These are phyloP conservation scores for Alnus glutinosa DNA, from an alignment of 306 rosid genomes.

Conservation along the genomic window DNA sequence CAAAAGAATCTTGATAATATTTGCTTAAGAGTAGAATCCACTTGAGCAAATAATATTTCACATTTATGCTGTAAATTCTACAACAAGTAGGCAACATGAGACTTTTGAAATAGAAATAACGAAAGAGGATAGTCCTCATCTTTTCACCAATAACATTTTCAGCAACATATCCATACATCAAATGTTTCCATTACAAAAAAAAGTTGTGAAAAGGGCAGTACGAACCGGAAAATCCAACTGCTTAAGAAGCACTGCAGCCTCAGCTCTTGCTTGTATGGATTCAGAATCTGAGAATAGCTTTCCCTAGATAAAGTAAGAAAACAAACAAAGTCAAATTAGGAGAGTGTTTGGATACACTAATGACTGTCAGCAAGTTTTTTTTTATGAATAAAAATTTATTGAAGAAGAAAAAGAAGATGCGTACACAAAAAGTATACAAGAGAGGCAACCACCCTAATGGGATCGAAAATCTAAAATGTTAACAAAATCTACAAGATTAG, in stretches of 20 bases:
- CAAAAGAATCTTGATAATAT: not conserved
- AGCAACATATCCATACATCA: not conserved
- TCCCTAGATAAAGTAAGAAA: conserved; percentile 52
- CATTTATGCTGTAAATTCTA: not conserved
- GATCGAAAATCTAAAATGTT: no score
- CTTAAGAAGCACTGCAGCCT: conserved; percentile 94
- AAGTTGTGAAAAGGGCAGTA: conserved; percentile 16
- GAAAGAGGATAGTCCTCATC: not conserved
- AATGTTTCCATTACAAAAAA: not conserved
- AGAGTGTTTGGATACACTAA: conserved; percentile 12
- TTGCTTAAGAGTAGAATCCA: not conserved
- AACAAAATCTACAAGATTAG: no score
- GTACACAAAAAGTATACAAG: no score
- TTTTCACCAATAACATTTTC: conserved; percentile 2
- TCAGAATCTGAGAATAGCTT: conserved; percentile 91
- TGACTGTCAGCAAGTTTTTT: not conserved
- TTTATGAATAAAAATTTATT: no score
- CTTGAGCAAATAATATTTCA: not conserved
- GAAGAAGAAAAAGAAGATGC: no score
- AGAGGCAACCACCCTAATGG: no score
- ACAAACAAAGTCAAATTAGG: conserved; percentile 32
- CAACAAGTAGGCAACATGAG: not conserved
- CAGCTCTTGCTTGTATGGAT: conserved; percentile 91
- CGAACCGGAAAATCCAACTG: conserved; percentile 86
- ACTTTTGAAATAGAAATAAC: conserved; percentile 2